phyloP scores from a whole-genome alignment of 768 basidiomycete species.

The Rhodotorula toruloides region DNA sequence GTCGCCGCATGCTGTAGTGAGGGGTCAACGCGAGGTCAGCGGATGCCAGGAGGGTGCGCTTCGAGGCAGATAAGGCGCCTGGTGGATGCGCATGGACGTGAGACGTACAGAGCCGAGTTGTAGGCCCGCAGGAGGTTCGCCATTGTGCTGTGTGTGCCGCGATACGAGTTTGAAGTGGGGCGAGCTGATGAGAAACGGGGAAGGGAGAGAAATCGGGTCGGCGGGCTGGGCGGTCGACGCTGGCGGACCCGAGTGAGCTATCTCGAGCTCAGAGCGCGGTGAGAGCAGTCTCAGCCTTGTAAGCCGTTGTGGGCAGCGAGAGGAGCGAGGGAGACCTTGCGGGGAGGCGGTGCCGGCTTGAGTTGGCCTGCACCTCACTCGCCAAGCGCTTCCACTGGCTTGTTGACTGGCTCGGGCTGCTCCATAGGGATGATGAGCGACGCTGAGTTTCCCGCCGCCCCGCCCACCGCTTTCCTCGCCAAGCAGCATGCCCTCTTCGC shows the following conservation, averaged over 20 bases:
- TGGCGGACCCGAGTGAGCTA: no score
- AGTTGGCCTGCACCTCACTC: no score
- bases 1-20: constrained; percentile 13
- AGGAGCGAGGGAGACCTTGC: no score
- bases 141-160: neutral
- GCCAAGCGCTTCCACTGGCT: no score
- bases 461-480: constrained; percentile 14
- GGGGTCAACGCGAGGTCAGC: neutral
- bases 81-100: neutral
- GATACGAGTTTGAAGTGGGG: neutral
- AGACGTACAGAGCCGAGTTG: constrained; percentile 29
- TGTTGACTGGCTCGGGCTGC: no score
- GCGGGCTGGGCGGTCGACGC: no score
- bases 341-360: no score
- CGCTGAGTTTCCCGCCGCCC: no score
- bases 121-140: constrained; percentile 27
- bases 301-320: no score
- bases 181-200: neutral
- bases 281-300: no score
- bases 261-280: no score
- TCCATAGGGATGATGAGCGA: no score
- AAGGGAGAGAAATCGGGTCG: neutral
- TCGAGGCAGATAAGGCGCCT: neutral
- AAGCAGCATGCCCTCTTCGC: constrained; percentile 33
- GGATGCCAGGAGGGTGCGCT: neutral